These are phyloP conservation scores for Thymus quinquecostatus DNA, from an alignment of 257 asterid genomes.

Conservation along the genomic window DNA sequence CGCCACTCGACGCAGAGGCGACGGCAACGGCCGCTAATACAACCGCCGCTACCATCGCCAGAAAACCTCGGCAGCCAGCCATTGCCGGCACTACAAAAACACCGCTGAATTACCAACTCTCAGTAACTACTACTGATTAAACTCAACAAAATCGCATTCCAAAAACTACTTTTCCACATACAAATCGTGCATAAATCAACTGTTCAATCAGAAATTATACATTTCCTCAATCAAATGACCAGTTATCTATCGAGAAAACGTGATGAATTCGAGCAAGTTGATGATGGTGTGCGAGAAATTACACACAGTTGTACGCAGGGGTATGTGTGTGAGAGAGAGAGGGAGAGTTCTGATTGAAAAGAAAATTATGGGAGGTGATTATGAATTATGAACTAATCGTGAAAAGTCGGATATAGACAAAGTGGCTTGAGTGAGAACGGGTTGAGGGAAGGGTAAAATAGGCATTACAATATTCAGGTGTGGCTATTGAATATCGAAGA, in stretches of 20 bases:
- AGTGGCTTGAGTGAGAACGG: background rate
- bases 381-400: background rate
- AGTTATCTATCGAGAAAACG: conserved; percentile 15
- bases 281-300: conserved; percentile 12
- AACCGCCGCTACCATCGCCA: conserved; percentile 41
- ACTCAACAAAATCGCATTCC: background rate
- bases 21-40: conserved; percentile 33
- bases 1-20: conserved; percentile 34
- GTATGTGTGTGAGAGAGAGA: conserved; percentile 9
- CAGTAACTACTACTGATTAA: background rate
- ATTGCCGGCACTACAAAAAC: conserved; percentile 41
- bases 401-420: conserved; percentile 30
- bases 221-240: conserved; percentile 1
- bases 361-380: background rate
- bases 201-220: background rate
- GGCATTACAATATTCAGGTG: background rate
- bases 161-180: background rate
- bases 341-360: background rate
- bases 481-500: background rate
- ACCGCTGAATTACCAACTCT: conserved; percentile 6
- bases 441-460: conserved; percentile 30
- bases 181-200: conserved; percentile 7
- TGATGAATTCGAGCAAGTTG: conserved; percentile 10
- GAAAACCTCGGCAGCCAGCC: conserved; percentile 41
- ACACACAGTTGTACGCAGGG: conserved; percentile 5